phyloP scores from a whole-genome alignment of 2,329 filamentous ascomycete species.

The Aspergillus brasiliensis region DNA sequence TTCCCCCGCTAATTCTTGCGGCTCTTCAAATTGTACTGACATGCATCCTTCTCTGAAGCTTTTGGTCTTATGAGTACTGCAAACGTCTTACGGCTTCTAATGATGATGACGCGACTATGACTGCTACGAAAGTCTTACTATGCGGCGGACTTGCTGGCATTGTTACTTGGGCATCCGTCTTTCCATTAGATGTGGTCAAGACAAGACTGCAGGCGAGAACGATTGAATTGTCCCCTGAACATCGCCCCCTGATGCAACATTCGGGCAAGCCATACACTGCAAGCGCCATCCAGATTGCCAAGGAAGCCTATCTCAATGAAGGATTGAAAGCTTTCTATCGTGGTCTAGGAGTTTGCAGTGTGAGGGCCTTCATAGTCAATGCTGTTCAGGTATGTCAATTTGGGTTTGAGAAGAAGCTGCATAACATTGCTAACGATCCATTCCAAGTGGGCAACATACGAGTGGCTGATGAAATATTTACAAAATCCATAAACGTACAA shows the following conservation, averaged over 20 bases:
- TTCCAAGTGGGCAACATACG: constrained; percentile 79
- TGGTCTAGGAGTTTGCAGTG: constrained; percentile 77
- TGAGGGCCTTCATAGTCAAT: constrained; percentile 88
- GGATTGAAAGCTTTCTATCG: constrained; percentile 69
- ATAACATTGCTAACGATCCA: constrained; percentile 11
- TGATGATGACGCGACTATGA: constrained; percentile 50
- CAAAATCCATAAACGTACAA: constrained; percentile 23
- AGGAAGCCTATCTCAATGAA: constrained; percentile 64
- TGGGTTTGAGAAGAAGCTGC: background rate
- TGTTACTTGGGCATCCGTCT: constrained; percentile 85
- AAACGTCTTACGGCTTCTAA: constrained; percentile 59
- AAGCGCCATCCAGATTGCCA: constrained; percentile 66
- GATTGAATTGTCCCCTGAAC: constrained; percentile 27
- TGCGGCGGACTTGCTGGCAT: constrained; percentile 88
- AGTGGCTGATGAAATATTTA: constrained; percentile 71
- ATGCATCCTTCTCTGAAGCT: constrained; percentile 49
- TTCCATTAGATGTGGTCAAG: constrained; percentile 90
- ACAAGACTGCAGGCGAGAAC: constrained; percentile 82
- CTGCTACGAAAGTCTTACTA: constrained; percentile 67
- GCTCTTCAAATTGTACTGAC: constrained; percentile 13
- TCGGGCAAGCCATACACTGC: constrained; percentile 28
- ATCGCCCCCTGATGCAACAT: constrained; percentile 25
- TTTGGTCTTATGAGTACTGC: constrained; percentile 84
- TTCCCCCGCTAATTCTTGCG: constrained; percentile 10
- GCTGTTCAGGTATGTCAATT: constrained; percentile 64